Evolutionary conservation across 2,329 filamentous ascomycete genomes (phyloP).

Genomic region (Cladophialophora psammophila): DNA sequence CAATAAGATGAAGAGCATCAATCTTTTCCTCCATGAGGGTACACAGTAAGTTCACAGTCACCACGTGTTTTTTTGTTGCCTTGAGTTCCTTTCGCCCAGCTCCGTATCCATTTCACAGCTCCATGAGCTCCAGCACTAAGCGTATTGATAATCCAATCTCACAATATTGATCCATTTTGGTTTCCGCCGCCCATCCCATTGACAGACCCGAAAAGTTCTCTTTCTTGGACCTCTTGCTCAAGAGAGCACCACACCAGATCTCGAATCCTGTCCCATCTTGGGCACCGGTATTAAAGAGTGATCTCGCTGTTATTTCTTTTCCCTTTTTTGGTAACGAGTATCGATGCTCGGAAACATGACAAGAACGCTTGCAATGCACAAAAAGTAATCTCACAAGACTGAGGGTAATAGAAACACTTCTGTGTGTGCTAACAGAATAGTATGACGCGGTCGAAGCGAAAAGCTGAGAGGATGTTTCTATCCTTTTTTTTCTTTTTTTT

Average conservation of each 20-base stretch:
- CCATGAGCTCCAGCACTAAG: slow-evolving; percentile 9
- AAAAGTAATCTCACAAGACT: slow-evolving; percentile 26
- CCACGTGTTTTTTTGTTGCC: background rate
- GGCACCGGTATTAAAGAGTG: slow-evolving; percentile 25
- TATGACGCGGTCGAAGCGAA: slow-evolving; percentile 17
- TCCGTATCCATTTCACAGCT: slow-evolving; percentile 3
- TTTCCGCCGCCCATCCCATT: slow-evolving; percentile 7
- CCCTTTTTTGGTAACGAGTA: slow-evolving; percentile 22
- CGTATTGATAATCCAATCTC: slow-evolving; percentile 8
- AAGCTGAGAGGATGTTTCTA: slow-evolving; percentile 23
- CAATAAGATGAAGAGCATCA: slow-evolving; percentile 7
- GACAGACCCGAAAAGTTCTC: background rate
- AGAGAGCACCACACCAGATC: background rate
- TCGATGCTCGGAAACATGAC: slow-evolving; percentile 22
- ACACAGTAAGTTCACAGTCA: slow-evolving; percentile 3
- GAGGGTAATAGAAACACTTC: slow-evolving; percentile 28
- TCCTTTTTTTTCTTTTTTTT: slow-evolving; percentile 19
- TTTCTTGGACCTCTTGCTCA: background rate
- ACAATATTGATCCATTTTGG: slow-evolving; percentile 4
- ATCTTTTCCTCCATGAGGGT: slow-evolving; percentile 7
- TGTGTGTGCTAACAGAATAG: slow-evolving; percentile 26
- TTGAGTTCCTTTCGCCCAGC: slow-evolving; percentile 1
- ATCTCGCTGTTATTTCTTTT: slow-evolving; percentile 22
- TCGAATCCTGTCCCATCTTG: background rate
- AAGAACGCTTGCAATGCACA: slow-evolving; percentile 36